These are phyloP conservation scores for Lodderomyces theae DNA, from an alignment of 1,139 yeast genomes.

Conservation along the genomic window DNA sequence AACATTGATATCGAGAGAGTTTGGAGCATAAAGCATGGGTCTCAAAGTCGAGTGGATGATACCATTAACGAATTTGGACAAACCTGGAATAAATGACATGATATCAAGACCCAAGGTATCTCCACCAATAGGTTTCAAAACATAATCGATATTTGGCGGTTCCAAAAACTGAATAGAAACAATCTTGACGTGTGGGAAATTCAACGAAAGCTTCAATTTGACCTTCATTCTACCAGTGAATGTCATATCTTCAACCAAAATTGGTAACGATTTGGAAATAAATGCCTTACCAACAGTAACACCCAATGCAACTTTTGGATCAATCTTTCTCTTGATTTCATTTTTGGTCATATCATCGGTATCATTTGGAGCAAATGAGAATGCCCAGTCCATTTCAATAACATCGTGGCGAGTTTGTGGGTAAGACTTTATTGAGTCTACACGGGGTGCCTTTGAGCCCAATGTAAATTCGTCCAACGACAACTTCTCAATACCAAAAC, in stretches of 20 bases:
- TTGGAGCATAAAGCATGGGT: constrained; percentile 82
- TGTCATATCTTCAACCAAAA: constrained; percentile 75
- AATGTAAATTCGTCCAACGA: constrained; percentile 73
- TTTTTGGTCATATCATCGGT: constrained; percentile 78
- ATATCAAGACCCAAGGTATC: constrained; percentile 79
- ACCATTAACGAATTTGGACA: constrained; percentile 67
- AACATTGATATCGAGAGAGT: constrained; percentile 69
- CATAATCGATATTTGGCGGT: constrained; percentile 74
- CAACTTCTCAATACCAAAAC: constrained; percentile 73
- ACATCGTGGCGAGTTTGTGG: constrained; percentile 63
- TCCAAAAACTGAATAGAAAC: constrained; percentile 72
- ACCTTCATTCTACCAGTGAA: constrained; percentile 70
- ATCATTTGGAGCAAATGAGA: constrained; percentile 77
- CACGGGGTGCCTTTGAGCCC: constrained; percentile 76
- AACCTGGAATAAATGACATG: constrained; percentile 80
- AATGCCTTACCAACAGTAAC: constrained; percentile 77
- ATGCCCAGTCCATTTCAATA: constrained; percentile 81
- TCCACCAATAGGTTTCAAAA: constrained; percentile 85
- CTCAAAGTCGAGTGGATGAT: constrained; percentile 68
- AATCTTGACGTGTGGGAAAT: constrained; percentile 71
- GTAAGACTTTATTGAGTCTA: constrained; percentile 67
- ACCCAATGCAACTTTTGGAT: constrained; percentile 77
- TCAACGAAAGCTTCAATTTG: constrained; percentile 56
- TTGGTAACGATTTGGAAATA: constrained; percentile 70
- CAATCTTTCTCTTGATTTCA: constrained; percentile 65